Evolutionary conservation across 169 alveolate genomes (phyloP).

Genomic region (Eimeria praecox): DNA sequence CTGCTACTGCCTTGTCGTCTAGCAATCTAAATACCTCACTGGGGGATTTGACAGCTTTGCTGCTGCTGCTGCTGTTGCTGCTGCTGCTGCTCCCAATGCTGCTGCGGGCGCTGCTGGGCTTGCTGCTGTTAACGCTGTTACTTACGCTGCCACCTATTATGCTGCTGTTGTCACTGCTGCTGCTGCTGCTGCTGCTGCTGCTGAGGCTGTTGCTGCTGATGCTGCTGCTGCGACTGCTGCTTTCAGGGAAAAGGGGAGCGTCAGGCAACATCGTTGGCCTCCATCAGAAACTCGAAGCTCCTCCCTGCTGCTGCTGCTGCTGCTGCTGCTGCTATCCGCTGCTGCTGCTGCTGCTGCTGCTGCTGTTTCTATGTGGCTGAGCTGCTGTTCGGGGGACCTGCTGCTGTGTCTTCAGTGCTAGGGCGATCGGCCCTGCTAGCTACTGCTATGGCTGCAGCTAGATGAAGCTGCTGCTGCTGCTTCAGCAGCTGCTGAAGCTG

Average conservation of each 20-base stretch:
- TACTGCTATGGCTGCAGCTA: no score
- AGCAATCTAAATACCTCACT: background rate
- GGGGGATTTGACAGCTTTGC: background rate
- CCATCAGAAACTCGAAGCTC: conserved; percentile 6
- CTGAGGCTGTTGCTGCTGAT: background rate
- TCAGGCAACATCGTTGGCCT: conserved; percentile 12
- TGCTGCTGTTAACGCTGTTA: background rate
- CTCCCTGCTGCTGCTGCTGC: background rate
- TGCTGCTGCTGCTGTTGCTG: conserved; percentile 29
- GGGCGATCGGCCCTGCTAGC: no score
- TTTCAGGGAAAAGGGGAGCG: background rate
- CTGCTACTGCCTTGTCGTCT: background rate
- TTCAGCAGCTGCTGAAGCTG: background rate
- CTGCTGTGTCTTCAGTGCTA: background rate
- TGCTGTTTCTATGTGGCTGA: background rate
- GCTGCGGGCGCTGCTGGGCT: background rate
- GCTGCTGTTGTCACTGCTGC: conserved; percentile 2
- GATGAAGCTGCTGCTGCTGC: background rate
- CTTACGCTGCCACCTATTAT: background rate
- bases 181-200: background rate
- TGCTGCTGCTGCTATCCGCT: conserved; percentile 6
- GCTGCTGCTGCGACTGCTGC: conserved; percentile 2
- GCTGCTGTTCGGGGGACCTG: background rate
- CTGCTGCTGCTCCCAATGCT: background rate
- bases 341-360: background rate